These are phyloP conservation scores for Amanita molliuscula DNA, from an alignment of 768 basidiomycete genomes.

Conservation along the genomic window DNA sequence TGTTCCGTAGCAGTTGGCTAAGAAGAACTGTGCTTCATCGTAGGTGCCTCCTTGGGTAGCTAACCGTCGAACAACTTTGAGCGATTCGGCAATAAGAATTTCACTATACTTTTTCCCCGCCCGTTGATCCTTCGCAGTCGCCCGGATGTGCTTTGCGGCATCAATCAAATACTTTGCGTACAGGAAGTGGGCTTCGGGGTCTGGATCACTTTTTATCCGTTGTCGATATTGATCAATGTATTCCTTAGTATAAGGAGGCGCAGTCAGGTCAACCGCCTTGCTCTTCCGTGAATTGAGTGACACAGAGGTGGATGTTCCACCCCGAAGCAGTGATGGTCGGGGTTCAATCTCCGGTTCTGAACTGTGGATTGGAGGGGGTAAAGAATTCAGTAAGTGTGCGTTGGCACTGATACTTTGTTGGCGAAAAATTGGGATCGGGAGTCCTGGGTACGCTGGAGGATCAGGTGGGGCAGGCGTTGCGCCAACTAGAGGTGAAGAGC, in stretches of 20 bases:
- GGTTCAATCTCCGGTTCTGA: conserved; percentile 40
- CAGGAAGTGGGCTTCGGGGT: conserved; percentile 94
- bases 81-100: conserved; percentile 71
- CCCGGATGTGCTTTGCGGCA: conserved; percentile 86
- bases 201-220: conserved; percentile 94
- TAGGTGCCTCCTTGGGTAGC: conserved; percentile 90
- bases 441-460: conserved; percentile 10
- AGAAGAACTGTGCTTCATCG: conserved; percentile 96
- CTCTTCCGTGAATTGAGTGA: conserved; percentile 32
- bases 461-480: conserved; percentile 12
- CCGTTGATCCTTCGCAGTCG: conserved; percentile 64
- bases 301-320: conserved; percentile 27
- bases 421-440: neutral
- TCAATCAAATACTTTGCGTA: conserved; percentile 99
- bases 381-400: conserved; percentile 14
- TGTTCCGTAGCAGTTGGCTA: conserved; percentile 95
- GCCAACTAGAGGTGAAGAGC: conserved; percentile 12
- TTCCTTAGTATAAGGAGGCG: conserved; percentile 88
- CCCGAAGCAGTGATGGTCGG: conserved; percentile 46
- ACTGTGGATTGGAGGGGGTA: conserved; percentile 8
- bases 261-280: conserved; percentile 73
- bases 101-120: conserved; percentile 89
- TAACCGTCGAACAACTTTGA: conserved; percentile 87
- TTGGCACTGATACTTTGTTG: neutral
- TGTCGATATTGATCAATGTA: conserved; percentile 97